Conservation (phyloP, 1,284 basidiomycete species). For the Cryptococcus sp. region DNA sequence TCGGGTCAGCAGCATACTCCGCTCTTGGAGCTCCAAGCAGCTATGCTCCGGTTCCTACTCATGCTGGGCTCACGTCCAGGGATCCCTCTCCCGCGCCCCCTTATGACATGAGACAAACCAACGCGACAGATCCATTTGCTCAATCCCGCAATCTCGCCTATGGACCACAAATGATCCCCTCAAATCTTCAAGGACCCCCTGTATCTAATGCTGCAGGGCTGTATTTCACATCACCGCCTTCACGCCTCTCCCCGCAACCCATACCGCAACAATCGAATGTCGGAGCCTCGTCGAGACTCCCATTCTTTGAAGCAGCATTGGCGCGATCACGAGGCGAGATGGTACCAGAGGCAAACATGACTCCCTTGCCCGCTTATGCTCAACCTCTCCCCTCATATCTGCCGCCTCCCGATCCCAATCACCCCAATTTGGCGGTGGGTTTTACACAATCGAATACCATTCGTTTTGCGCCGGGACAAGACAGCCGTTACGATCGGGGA, state of each 20-base stretch:
- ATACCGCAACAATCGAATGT: not conserved
- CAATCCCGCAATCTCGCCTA: conserved; percentile 11
- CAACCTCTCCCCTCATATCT: conserved; percentile 41
- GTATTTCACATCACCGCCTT: not conserved
- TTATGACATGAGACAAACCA: conserved; percentile 1
- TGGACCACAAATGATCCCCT: conserved; percentile 7
- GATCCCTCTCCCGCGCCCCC: conserved; percentile 21
- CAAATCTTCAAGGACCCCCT: not conserved
- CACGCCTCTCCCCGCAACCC: conserved; percentile 1
- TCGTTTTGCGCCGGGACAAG: conserved; percentile 23
- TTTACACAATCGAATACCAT: conserved; percentile 36
- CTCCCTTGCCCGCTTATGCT: conserved; percentile 1
- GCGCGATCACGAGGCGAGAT: conserved; percentile 29
- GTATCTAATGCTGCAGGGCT: too few species aligned
- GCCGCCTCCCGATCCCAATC: conserved; percentile 45
- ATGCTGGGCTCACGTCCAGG: not conserved
- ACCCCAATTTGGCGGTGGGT: conserved; percentile 41
- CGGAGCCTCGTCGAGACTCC: conserved; percentile 13
- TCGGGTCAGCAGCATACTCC: conserved; percentile 3
- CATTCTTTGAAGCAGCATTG: conserved; percentile 45
- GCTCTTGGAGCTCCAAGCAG: not conserved
- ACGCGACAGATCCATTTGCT: conserved; percentile 12
- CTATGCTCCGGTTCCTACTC: not conserved
- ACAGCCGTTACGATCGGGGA: conserved; percentile 14
- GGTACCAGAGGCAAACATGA: not conserved